Evolutionary conservation across 352 stramenopile species (phyloP).

Genomic region (Globisporangium barbulae): DNA sequence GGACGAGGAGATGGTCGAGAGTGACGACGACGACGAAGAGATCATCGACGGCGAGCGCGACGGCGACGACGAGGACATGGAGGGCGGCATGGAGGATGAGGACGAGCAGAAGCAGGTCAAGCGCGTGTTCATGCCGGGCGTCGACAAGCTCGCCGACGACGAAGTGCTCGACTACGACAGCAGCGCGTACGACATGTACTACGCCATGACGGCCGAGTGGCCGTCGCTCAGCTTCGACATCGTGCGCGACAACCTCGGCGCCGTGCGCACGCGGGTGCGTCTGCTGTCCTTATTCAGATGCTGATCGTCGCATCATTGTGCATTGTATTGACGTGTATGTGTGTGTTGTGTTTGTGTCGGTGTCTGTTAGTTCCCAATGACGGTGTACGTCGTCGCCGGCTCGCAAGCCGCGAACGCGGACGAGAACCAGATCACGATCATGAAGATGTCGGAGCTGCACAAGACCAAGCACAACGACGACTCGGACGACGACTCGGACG

Average conservation of each 20-base stretch:
- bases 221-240: conserved; percentile 98
- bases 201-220: conserved; percentile 97
- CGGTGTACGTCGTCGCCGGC: conserved; percentile 94
- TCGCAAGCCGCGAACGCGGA: conserved; percentile 92
- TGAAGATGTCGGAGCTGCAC: conserved; percentile 97
- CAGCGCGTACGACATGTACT: conserved; percentile 99
- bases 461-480: conserved; percentile 88
- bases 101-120: conserved; percentile 56
- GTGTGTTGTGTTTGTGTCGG: neutral
- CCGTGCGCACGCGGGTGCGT: conserved; percentile 72
- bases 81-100: conserved; percentile 54
- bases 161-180: conserved; percentile 98
- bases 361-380: conserved; percentile 91
- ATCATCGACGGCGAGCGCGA: conserved; percentile 42
- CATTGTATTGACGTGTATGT: neutral
- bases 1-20: conserved; percentile 89
- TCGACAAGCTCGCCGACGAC: conserved; percentile 88
- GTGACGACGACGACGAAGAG: conserved; percentile 72
- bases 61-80: conserved; percentile 49
- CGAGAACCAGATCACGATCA: conserved; percentile 97
- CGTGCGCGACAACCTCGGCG: conserved; percentile 94
- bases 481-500: conserved; percentile 71
- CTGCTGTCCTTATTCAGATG: neutral
- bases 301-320: neutral
- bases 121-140: conserved; percentile 94